Conservation (phyloP, 305 asterid genomes). For the Caryopteris hybrid region DNA sequence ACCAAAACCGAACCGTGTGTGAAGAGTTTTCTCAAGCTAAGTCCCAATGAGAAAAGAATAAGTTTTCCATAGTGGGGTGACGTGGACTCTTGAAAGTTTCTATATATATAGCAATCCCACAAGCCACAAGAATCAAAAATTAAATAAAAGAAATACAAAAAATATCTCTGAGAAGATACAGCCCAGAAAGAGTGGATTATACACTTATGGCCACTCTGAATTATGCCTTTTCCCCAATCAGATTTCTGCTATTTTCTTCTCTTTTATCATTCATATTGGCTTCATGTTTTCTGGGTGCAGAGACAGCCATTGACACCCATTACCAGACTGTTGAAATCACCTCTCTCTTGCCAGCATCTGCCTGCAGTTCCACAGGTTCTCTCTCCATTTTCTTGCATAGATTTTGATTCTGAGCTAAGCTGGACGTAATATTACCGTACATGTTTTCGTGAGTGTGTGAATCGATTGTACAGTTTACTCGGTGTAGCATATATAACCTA, state of each 20-base stretch:
- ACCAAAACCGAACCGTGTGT: too few species aligned
- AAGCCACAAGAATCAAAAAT: neutral
- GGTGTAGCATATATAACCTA: too few species aligned
- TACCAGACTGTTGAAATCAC: conserved; percentile 36
- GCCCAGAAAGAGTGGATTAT: neutral
- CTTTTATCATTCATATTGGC: conserved; percentile 4
- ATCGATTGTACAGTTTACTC: too few species aligned
- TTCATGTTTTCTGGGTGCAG: conserved; percentile 17
- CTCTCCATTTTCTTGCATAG: neutral
- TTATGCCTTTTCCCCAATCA: conserved; percentile 14
- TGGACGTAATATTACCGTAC: neutral
- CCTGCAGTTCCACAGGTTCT: conserved; percentile 31
- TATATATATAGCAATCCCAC: conserved; percentile 11
- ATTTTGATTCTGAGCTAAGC: too few species aligned
- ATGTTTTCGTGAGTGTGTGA: too few species aligned
- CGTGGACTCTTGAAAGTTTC: conserved; percentile 11
- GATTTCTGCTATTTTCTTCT: conserved; percentile 11
- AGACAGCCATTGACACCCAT: conserved; percentile 7
- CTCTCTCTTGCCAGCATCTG: conserved; percentile 46
- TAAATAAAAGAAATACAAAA: neutral
- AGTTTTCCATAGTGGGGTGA: conserved; percentile 15
- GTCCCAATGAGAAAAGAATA: neutral
- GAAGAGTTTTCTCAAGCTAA: neutral
- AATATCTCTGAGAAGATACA: too few species aligned
- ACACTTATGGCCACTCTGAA: conserved; percentile 24